Percentiles rank a stretch among this genome's conserved stretches.
These are phyloP conservation scores for Ophiostoma sp. DNA, from an alignment of 2,329 filamentous ascomycete genomes.

Conservation along the genomic window DNA sequence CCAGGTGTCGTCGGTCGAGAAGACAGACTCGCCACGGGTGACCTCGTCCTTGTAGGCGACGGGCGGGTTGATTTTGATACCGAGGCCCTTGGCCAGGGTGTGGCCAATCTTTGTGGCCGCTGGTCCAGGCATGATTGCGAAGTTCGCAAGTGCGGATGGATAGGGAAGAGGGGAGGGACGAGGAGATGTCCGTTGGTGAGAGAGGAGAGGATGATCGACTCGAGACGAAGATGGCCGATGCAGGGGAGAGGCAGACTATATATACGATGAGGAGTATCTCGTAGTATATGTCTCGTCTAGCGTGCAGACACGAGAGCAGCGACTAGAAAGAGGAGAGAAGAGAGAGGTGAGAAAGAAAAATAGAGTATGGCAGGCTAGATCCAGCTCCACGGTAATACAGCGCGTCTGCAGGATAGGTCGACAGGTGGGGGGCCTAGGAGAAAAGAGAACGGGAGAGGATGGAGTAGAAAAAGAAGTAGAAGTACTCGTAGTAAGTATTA, in stretches of 20 bases:
- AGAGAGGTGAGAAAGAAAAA: neutral
- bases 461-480: conserved; percentile 1
- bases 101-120: conserved; percentile 59
- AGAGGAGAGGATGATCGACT: conserved; percentile 12
- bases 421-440: conserved; percentile 17
- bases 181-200: neutral
- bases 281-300: neutral
- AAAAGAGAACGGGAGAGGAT: conserved; percentile 11
- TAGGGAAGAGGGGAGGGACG: neutral
- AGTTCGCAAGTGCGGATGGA: neutral
- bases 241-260: conserved; percentile 19
- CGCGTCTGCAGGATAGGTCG: conserved; percentile 4
- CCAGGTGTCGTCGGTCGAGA: conserved; percentile 69
- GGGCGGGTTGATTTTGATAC: conserved; percentile 71
- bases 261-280: conserved; percentile 12
- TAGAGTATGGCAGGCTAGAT: conserved; percentile 13
- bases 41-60: conserved; percentile 57
- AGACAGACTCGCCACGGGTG: conserved; percentile 71
- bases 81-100: conserved; percentile 68
- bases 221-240: neutral
- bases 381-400: conserved; percentile 25
- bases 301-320: neutral
- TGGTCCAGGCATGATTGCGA: conserved; percentile 23
- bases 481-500: neutral
- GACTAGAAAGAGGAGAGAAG: conserved; percentile 9